These are phyloP conservation scores for Chenopodium berlandieri DNA, from an alignment of 148 eudicot species.

Conservation along the genomic window DNA sequence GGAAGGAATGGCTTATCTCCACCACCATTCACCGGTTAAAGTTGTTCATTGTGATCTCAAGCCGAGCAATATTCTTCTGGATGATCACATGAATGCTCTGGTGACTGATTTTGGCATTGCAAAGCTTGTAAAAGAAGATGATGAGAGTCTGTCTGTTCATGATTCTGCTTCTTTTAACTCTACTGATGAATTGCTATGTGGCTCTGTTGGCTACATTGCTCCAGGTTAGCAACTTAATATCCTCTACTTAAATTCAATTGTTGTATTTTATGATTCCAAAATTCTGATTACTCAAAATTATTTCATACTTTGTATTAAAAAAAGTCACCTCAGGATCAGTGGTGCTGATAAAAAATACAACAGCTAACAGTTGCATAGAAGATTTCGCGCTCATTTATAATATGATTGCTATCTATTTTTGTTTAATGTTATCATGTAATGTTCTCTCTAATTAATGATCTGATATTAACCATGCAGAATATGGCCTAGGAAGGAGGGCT, in stretches of 20 bases:
- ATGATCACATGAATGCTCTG: conserved; percentile 71
- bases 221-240: conserved; percentile 50
- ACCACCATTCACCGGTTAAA: conserved; percentile 67
- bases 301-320: too few species aligned
- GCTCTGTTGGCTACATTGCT: conserved; percentile 82
- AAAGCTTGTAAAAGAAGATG: conserved; percentile 46
- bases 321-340: not conserved
- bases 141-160: conserved; percentile 29
- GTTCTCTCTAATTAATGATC: too few species aligned
- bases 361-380: too few species aligned
- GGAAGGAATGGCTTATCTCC: conserved; percentile 75
- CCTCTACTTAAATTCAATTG: not conserved
- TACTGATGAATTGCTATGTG: conserved; percentile 70
- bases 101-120: conserved; percentile 82
- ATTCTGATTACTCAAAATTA: too few species aligned
- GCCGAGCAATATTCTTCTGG: conserved; percentile 86
- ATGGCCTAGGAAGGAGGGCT: conserved; percentile 72
- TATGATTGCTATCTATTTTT: not conserved
- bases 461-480: conserved; percentile 45
- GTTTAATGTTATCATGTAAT: not conserved
- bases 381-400: not conserved
- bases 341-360: not conserved
- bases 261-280: too few species aligned
- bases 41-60: conserved; percentile 87
- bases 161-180: conserved; percentile 47